Evolutionary conservation across 345 rosid species (phyloP), one percentile per base, ranked within the genome.

Genomic region (Viola odorata): DNA sequence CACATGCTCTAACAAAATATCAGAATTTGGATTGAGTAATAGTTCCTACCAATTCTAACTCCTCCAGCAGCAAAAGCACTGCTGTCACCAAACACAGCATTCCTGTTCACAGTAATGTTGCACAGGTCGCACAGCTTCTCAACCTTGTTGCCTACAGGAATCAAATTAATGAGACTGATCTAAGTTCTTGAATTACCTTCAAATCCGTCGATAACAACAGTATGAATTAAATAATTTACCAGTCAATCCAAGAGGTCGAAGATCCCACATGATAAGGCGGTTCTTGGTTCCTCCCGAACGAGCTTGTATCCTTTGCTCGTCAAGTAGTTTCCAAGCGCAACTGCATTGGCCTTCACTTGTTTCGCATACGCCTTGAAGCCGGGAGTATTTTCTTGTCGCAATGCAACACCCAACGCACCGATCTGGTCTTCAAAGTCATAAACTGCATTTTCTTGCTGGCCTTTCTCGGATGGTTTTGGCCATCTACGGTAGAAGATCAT

Each of bases 61-160:
- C 99, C 99, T 73, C 99, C 99, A 4, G 99, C 97, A 62, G 99
- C 91, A 83, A 95, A 82, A 58, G 99, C 99, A 79, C 99, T 95
- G 81, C 99, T 95, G 81, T 95, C 99, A 62, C 99, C 99, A 50
- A 95, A 95, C 57, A 95, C 99, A 32, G 97, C 99, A 65, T 95
- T 95, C 86, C 91, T 91, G 89, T 95, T 95, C 77, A 95, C 81
- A 1, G 99, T 95, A 76, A 95, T 95, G 80, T 83, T 82, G 81
- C 87, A 78, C 14, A 95, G 91, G 64, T 95, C 99, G 23, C 97
- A 95, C 3, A 95, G 91, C 80, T 95, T 95, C 84, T 95, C 99
- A 13, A 95, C 96, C 83, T 95, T 95, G 78, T 95, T 95, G 66
- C 97, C 99, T 95, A 72, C 57, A 75, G 48, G 1, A 58, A 40